Evolutionary conservation across 345 rosid genomes (phyloP).

Genomic region (Gossypium mustelinum): DNA sequence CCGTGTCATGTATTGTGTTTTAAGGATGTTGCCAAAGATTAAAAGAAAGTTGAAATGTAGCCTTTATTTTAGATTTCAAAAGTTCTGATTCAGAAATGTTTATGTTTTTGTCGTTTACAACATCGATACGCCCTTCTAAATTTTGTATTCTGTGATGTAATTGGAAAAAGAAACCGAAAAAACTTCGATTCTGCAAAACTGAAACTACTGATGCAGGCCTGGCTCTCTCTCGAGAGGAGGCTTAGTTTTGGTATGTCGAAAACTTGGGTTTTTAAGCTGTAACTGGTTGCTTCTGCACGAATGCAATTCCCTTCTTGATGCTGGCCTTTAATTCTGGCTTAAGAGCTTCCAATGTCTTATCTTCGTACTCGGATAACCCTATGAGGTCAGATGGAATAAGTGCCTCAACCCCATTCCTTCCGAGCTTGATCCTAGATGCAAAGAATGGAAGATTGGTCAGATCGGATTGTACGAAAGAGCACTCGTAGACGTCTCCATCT

Average conservation of each 20-base stretch:
- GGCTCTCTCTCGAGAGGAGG: background rate
- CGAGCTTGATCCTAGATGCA: background rate
- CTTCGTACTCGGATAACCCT: constrained; percentile 68
- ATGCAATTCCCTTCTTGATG: constrained; percentile 77
- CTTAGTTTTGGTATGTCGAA: background rate
- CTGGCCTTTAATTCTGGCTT: constrained; percentile 77
- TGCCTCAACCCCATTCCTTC: background rate
- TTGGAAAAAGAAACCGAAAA: constrained; percentile 5
- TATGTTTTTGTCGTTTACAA: constrained; percentile 22
- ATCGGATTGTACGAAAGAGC: constrained; percentile 55
- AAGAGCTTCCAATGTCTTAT: constrained; percentile 70
- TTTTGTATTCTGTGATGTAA: background rate
- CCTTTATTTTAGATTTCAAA: background rate
- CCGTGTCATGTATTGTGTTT: background rate
- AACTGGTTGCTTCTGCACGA: constrained; percentile 52
- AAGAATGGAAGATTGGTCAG: background rate
- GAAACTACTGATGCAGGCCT: constrained; percentile 18
- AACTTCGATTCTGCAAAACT: constrained; percentile 32
- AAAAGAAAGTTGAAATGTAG: background rate
- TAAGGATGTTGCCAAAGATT: background rate
- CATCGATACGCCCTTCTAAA: constrained; percentile 17
- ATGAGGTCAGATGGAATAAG: constrained; percentile 63
- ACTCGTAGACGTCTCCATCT: constrained; percentile 14
- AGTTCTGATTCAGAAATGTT: background rate
- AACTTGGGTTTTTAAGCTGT: constrained; percentile 33